These are phyloP conservation scores for Pulveroboletus sp. DNA, from an alignment of 768 basidiomycete genomes.

Conservation along the genomic window DNA sequence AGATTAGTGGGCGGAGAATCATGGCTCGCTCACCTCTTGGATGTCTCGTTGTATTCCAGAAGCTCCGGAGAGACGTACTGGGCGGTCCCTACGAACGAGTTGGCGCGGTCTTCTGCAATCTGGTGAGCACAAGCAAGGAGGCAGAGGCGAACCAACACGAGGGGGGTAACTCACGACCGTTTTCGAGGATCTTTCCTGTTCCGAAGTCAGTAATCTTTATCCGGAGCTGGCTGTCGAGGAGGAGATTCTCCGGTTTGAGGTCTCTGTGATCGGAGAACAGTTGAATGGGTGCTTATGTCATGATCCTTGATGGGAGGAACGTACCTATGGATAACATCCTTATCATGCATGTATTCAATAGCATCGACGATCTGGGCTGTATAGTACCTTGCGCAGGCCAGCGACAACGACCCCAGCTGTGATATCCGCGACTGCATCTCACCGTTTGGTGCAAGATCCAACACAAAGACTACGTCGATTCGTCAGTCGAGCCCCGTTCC, in stretches of 20 bases:
- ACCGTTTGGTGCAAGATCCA: conserved; percentile 73
- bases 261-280: conserved; percentile 41
- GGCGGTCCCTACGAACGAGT: conserved; percentile 85
- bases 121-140: conserved; percentile 10
- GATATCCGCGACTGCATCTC: conserved; percentile 71
- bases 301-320: conserved; percentile 7
- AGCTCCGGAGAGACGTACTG: conserved; percentile 90
- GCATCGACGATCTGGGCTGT: conserved; percentile 88
- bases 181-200: conserved; percentile 72
- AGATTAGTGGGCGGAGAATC: neutral
- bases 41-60: conserved; percentile 65
- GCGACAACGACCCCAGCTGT: conserved; percentile 80
- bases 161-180: conserved; percentile 40
- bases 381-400: conserved; percentile 75
- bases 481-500: neutral
- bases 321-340: conserved; percentile 84
- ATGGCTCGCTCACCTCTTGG: conserved; percentile 54
- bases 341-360: conserved; percentile 84
- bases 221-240: conserved; percentile 81
- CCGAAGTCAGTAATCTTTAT: conserved; percentile 98
- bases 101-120: conserved; percentile 45
- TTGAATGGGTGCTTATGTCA: conserved; percentile 10
- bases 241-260: conserved; percentile 82
- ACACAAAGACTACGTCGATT: conserved; percentile 58
- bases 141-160: neutral